Base-by-base conservation (phyloP, 345 rosid genomes). In the Dipteronia sinensis region DNA sequence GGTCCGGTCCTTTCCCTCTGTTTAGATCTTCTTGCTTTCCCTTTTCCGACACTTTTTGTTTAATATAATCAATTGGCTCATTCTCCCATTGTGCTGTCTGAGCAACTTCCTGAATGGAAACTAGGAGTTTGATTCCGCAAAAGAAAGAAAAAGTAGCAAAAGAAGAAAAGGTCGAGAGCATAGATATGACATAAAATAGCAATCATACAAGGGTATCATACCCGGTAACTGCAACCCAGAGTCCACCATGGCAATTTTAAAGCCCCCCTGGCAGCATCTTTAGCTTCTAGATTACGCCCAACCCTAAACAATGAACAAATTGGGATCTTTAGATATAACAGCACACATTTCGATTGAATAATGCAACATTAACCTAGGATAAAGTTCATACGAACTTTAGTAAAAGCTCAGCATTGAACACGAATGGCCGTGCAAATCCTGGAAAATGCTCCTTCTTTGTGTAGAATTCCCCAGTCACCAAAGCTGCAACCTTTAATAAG, bases 171-270 rank as follows among this genome's bases (percentile, higher is more conserved):
- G 1, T 1, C 7, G 10, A 25, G 23, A 58, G 70, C 11, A 65
- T 17, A 68, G 71, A 44, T 34, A 61, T 19, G 22, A 23, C 25
- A 58, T 53, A 22, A 38, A 38, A 68, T 42, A 44, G 10, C 10
- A 22, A 63, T 38, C 59, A 59, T 51, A 8, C 22, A 65, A 51
- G n/a, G 49, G 58, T 67, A 7, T 10, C 76, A 42, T 87, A 86
- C 98, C 85, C 85, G 88, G 65, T 95, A 93, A 55, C 80, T 78
- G 81, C 95, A 95, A 74, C 98, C 97, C 58, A 93, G 82, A 65
- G 98, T 94, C 98, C 98, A 94, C 98, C 97, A 94, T n/a, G 98
- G 94, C 61, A 89, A 91, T 88, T 88, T 93, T 72, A 94, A 79
- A 77, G 94, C 93, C 46, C 90, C 93, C 86, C 98, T 89, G n/a